A percentile compares a stretch with the other conserved stretches of the same genome.
phyloP scores from a whole-genome alignment of 352 stramenopile genomes.

The Nothophytophthora sp. region DNA sequence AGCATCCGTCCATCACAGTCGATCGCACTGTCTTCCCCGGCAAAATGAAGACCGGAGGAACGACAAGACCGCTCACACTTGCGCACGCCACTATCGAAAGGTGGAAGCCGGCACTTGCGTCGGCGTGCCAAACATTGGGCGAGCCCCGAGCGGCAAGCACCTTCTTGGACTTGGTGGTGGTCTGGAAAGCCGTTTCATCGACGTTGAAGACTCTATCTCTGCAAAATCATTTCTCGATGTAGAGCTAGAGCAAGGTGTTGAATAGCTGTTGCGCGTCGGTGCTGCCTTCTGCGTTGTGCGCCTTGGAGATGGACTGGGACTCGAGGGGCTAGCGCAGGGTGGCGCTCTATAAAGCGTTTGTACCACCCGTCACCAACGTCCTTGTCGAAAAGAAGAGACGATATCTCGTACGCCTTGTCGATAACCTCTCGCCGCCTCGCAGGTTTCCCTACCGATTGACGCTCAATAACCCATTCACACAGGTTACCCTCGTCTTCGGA shows the following conservation, averaged over 20 bases:
- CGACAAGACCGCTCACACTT: constrained; percentile 7
- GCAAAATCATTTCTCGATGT: no score
- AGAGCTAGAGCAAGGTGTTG: no score
- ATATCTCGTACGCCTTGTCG: neutral
- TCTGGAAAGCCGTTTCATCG: no score
- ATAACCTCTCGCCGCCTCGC: neutral
- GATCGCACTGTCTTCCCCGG: constrained; percentile 3
- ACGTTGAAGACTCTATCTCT: no score
- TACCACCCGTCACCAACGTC: neutral
- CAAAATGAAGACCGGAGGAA: constrained; percentile 19
- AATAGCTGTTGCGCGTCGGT: neutral
- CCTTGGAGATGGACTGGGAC: neutral
- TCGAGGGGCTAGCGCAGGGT: neutral
- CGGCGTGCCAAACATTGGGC: constrained; percentile 19
- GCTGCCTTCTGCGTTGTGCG: neutral
- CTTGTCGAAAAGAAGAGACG: neutral
- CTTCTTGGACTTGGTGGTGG: constrained; percentile 5
- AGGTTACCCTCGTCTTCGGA: neutral
- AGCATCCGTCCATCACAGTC: neutral
- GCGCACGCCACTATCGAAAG: constrained; percentile 26
- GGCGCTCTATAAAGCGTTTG: neutral
- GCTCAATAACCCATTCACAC: neutral
- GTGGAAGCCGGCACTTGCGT: constrained; percentile 20
- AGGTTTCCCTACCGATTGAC: neutral
- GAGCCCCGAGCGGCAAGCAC: constrained; percentile 24